phyloP scores from a whole-genome alignment of 768 basidiomycete genomes.

The Naganishia kalamii region DNA sequence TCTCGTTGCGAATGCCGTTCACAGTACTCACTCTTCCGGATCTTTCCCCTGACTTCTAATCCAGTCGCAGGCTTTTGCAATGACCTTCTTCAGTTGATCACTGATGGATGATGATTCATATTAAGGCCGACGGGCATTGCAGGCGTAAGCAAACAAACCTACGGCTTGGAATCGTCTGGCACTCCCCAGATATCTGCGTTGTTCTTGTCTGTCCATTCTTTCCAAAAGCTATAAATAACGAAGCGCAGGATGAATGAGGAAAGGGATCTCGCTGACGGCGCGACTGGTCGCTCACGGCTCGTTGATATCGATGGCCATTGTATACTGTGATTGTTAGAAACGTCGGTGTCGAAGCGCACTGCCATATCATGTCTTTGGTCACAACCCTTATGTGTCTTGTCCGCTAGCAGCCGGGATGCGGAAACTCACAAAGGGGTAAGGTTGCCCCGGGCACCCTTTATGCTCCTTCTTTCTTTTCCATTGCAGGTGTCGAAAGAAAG shows the following conservation, averaged over 20 bases:
- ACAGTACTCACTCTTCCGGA: conserved; percentile 7
- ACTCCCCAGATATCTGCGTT: conserved; percentile 9
- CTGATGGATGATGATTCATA: not conserved
- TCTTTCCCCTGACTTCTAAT: conserved; percentile 14
- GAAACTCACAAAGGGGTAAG: no score
- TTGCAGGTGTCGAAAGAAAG: no score
- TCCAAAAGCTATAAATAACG: conserved; percentile 6
- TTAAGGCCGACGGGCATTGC: no score
- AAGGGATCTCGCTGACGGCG: not conserved
- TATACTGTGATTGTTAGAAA: no score
- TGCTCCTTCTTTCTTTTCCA: no score
- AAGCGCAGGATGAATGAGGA: not conserved
- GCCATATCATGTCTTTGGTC: no score
- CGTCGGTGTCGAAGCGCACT: no score
- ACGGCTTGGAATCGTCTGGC: conserved; percentile 2
- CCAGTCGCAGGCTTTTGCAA: conserved; percentile 15
- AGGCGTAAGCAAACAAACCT: no score
- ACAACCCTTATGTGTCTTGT: no score
- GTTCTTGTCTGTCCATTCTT: conserved; percentile 15
- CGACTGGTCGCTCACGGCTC: not conserved
- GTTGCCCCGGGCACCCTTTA: no score
- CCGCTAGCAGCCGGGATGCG: no score
- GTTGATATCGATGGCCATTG: conserved; percentile 1
- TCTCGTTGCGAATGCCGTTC: no score
- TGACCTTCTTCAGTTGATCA: not conserved